A percentile compares a stretch with the other conserved stretches of the same genome.
Conservation (phyloP, 2,329 filamentous ascomycete species). For the Ceratocystis destructans region DNA sequence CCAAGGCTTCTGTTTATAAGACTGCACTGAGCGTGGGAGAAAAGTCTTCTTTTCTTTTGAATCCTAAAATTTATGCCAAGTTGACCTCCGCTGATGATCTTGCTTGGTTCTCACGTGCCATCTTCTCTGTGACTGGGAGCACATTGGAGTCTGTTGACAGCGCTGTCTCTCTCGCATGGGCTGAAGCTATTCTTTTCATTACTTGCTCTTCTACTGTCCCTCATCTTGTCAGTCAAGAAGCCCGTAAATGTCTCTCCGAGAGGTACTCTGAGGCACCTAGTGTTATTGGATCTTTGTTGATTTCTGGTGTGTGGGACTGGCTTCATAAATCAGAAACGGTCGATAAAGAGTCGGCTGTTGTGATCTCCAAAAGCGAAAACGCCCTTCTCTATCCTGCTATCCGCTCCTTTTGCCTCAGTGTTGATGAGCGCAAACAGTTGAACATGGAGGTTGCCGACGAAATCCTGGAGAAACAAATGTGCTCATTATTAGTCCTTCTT, state of each 20-base stretch:
- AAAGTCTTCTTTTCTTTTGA: slow-evolving; percentile 79
- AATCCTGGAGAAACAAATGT: slow-evolving; percentile 54
- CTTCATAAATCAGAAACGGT: slow-evolving; percentile 49
- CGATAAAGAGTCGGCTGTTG: slow-evolving; percentile 66
- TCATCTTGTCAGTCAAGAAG: slow-evolving; percentile 49
- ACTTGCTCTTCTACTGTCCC: slow-evolving; percentile 51
- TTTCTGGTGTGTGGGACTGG: slow-evolving; percentile 69
- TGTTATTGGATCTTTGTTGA: slow-evolving; percentile 47
- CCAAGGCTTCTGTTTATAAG: slow-evolving; percentile 48
- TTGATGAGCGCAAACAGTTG: slow-evolving; percentile 35
- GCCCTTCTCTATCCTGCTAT: slow-evolving; percentile 48
- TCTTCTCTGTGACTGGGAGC: slow-evolving; percentile 46
- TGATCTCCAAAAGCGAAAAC: slow-evolving; percentile 49
- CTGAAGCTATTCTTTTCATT: slow-evolving; percentile 69
- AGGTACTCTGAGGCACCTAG: slow-evolving; percentile 49
- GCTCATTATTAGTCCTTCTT: slow-evolving; percentile 63
- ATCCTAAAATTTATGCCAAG: slow-evolving; percentile 72
- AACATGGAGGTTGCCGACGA: slow-evolving; percentile 33
- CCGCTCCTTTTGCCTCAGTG: slow-evolving; percentile 48
- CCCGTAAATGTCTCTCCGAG: slow-evolving; percentile 45
- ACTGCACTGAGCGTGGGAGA: slow-evolving; percentile 57
- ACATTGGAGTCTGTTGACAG: slow-evolving; percentile 36
- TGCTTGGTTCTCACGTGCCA: slow-evolving; percentile 58
- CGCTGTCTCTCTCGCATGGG: slow-evolving; percentile 56
- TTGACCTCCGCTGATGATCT: slow-evolving; percentile 60